These are phyloP conservation scores for Pyrus bretschneideri DNA, from an alignment of 306 rosid species.

Conservation along the genomic window DNA sequence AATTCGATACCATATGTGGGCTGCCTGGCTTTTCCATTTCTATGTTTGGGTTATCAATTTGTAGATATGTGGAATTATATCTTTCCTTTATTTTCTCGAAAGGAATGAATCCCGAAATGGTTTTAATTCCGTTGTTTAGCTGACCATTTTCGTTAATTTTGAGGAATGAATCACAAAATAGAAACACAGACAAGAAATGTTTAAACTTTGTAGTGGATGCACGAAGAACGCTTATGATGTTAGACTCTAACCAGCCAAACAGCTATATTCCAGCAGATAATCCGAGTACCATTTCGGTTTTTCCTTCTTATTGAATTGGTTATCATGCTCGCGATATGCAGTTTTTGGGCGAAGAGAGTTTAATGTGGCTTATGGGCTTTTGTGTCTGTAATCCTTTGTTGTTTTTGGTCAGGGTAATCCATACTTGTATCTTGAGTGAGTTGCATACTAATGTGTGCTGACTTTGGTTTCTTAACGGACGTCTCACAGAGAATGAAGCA, in stretches of 20 bases:
- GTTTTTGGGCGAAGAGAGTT: neutral
- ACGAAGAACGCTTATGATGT: neutral
- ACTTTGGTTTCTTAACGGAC: slow-evolving; percentile 13
- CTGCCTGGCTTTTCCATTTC: neutral
- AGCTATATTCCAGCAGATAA: neutral
- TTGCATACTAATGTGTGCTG: neutral
- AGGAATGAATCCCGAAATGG: neutral
- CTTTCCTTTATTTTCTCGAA: too few species aligned
- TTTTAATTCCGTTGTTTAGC: neutral
- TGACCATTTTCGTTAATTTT: neutral
- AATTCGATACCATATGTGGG: neutral
- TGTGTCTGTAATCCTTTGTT: neutral
- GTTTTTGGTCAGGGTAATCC: too few species aligned
- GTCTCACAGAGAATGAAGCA: slow-evolving; percentile 68
- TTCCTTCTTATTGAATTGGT: neutral
- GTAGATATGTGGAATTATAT: neutral
- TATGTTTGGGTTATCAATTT: neutral
- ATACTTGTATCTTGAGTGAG: neutral
- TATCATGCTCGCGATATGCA: neutral
- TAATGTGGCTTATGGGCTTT: neutral
- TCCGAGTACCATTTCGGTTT: neutral
- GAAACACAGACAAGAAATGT: neutral
- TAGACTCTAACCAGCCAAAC: neutral
- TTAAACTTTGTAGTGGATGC: neutral
- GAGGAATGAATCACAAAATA: neutral